These are phyloP conservation scores for Eucalyptus pauciflora DNA, from an alignment of 345 rosid genomes.

Conservation along the genomic window DNA sequence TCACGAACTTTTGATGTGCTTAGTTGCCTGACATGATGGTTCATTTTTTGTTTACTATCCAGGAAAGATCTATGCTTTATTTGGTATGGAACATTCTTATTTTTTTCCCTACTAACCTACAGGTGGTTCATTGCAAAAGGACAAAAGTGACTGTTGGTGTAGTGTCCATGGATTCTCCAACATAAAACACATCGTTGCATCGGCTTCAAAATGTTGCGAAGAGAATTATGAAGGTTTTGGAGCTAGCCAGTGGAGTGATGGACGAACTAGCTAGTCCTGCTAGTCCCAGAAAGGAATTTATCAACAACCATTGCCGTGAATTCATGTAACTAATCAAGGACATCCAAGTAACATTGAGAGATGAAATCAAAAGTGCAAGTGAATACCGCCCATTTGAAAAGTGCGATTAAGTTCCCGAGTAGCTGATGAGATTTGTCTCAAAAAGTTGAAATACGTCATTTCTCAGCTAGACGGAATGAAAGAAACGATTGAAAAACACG, in stretches of 20 bases:
- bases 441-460: slow-evolving; percentile 51
- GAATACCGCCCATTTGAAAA: slow-evolving; percentile 93
- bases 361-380: slow-evolving; percentile 89
- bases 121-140: background rate
- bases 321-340: slow-evolving; percentile 93
- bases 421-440: slow-evolving; percentile 67
- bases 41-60: background rate
- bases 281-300: slow-evolving; percentile 66
- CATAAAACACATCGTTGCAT: slow-evolving; percentile 70
- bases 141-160: background rate
- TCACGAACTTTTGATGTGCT: background rate
- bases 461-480: slow-evolving; percentile 49
- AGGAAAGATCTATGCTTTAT: background rate
- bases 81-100: background rate
- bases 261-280: slow-evolving; percentile 61
- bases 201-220: slow-evolving; percentile 75
- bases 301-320: slow-evolving; percentile 72
- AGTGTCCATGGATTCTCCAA: slow-evolving; percentile 45
- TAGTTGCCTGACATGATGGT: background rate
- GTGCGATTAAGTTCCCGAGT: slow-evolving; percentile 69
- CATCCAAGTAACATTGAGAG: slow-evolving; percentile 72
- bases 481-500: slow-evolving; percentile 26
- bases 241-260: slow-evolving; percentile 79
- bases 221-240: slow-evolving; percentile 74
- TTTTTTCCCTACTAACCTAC: background rate